These are phyloP conservation scores for Alternaria sp. DNA, from an alignment of 2,329 filamentous ascomycete genomes.

Conservation along the genomic window DNA sequence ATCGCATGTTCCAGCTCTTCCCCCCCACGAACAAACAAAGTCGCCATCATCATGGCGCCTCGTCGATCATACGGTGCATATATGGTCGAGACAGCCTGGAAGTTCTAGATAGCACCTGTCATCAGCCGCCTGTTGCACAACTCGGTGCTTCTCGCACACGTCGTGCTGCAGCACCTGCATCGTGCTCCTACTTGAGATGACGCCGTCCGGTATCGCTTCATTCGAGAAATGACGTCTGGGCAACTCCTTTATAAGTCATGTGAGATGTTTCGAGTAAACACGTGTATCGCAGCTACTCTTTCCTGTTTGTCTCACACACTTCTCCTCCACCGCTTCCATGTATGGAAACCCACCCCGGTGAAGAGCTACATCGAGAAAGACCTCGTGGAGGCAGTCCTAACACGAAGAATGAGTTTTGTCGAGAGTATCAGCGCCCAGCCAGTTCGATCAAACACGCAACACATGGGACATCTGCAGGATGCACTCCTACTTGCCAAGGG, in stretches of 20 bases:
- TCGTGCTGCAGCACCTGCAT: constrained; percentile 26
- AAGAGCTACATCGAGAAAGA: not conserved
- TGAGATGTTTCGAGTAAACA: not conserved
- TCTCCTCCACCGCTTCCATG: not conserved
- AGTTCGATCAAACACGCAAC: not conserved
- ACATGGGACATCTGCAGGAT: not conserved
- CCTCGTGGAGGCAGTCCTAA: not conserved
- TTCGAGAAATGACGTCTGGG: not conserved
- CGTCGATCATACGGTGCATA: not conserved
- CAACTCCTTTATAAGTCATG: not conserved
- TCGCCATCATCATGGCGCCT: not conserved
- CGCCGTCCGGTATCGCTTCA: not conserved
- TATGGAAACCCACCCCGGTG: not conserved
- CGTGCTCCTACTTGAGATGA: not conserved
- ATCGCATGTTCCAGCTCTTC: constrained; percentile 3
- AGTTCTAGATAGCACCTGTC: not conserved
- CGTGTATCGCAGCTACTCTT: constrained; percentile 1
- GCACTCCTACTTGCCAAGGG: not conserved
- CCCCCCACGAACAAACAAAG: not conserved
- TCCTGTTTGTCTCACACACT: not conserved
- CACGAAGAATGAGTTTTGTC: not conserved
- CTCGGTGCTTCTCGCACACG: constrained; percentile 10
- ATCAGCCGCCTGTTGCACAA: constrained; percentile 11
- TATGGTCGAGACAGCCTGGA: not conserved
- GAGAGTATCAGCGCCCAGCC: not conserved